Conservation (phyloP, 345 rosid species). For the Moricandia moricandioides region DNA sequence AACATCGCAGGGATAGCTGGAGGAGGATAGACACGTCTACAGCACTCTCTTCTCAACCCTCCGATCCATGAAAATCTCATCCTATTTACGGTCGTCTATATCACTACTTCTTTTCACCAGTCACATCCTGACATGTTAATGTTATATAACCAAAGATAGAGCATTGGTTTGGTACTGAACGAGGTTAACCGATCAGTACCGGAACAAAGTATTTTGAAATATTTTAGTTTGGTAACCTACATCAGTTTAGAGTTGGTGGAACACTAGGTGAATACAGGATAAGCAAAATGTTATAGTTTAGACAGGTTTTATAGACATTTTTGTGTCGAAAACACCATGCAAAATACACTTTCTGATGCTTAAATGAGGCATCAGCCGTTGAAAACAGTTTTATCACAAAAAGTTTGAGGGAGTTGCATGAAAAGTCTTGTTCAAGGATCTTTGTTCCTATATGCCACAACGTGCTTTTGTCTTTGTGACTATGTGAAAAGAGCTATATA, state of each 20-base stretch:
- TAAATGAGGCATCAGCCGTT: neutral
- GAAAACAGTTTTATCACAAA: neutral
- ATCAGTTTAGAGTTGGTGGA: neutral
- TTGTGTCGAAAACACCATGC: neutral
- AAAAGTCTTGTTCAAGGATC: neutral
- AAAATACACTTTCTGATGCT: neutral
- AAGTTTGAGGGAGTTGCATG: neutral
- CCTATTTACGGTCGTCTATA: neutral
- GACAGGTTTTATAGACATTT: neutral
- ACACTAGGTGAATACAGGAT: neutral
- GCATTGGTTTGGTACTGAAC: neutral
- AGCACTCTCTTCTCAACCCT: neutral
- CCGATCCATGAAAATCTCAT: neutral
- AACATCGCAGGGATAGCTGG: neutral
- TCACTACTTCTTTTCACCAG: neutral
- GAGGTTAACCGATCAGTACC: neutral
- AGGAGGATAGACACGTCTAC: neutral
- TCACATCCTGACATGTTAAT: constrained; percentile 8
- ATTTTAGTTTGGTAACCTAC: neutral
- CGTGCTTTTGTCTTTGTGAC: neutral
- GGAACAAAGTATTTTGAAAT: neutral
- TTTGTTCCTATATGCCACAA: neutral
- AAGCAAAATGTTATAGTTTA: neutral
- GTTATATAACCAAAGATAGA: neutral
- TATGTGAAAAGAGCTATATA: neutral